phyloP scores from a whole-genome alignment of 2,329 filamentous ascomycete genomes.

The Gaeumannomyces sp. region DNA sequence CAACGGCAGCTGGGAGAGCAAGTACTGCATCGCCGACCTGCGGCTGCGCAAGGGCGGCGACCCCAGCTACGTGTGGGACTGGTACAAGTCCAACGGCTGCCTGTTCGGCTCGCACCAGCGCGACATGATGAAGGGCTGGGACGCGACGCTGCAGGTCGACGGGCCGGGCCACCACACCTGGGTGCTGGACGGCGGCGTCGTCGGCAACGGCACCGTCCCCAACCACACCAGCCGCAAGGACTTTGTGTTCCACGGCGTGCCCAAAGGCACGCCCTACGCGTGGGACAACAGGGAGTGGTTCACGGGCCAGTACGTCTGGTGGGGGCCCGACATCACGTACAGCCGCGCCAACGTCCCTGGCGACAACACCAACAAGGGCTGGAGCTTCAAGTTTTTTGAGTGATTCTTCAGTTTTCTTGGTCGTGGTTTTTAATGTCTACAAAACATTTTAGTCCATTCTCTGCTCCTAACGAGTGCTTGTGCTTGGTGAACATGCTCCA shows the following conservation, averaged over 20 bases:
- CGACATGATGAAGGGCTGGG: conserved; percentile 21
- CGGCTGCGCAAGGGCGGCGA: conserved; percentile 20
- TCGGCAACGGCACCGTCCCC: conserved; percentile 13
- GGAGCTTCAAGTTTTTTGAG: conserved; percentile 19
- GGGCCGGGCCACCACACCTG: conserved; percentile 22
- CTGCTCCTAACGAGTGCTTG: too few relatives aligned
- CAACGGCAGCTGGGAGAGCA: conserved; percentile 21
- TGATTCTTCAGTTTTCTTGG: neutral
- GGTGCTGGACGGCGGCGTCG: conserved; percentile 16
- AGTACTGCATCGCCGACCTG: conserved; percentile 21
- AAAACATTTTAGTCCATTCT: neutral
- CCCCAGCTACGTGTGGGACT: conserved; percentile 22
- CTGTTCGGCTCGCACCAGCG: conserved; percentile 20
- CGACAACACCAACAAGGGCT: conserved; percentile 14
- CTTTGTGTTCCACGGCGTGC: conserved; percentile 19
- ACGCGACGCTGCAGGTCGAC: conserved; percentile 17
- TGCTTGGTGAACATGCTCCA: too few relatives aligned
- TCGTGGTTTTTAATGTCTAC: neutral
- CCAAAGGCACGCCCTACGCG: conserved; percentile 17
- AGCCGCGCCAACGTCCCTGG: conserved; percentile 16
- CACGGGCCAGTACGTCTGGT: conserved; percentile 18
- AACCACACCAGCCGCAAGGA: conserved; percentile 14
- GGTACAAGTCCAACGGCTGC: conserved; percentile 23
- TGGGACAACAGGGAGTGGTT: conserved; percentile 18
- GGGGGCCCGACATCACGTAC: conserved; percentile 15